Conservation (phyloP, 257 asterid species). For the Misopates orontium region DNA sequence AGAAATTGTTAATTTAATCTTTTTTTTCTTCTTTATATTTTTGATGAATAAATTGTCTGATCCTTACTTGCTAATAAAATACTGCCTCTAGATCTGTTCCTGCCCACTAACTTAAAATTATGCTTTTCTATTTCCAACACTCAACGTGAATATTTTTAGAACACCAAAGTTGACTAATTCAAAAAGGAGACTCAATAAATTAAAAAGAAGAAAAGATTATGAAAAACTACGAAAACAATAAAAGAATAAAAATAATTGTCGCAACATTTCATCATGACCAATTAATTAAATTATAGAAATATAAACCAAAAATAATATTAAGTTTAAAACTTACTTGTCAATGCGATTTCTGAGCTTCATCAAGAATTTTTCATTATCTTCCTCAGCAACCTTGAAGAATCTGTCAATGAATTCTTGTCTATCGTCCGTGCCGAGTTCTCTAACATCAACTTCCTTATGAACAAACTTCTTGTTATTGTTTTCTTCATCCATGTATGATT, state of each 20-base stretch:
- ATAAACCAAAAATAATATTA: background rate
- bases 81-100: too few relatives aligned
- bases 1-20: too few relatives aligned
- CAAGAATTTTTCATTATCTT: slow-evolving; percentile 66
- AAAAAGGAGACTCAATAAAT: background rate
- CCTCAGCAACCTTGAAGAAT: slow-evolving; percentile 60
- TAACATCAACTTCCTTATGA: slow-evolving; percentile 56
- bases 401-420: slow-evolving; percentile 54
- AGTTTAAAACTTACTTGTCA: slow-evolving; percentile 43
- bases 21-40: too few relatives aligned
- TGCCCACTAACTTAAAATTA: too few relatives aligned
- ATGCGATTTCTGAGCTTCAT: slow-evolving; percentile 54
- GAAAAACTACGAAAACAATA: background rate
- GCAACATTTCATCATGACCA: too few relatives aligned
- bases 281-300: too few relatives aligned
- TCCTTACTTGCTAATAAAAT: too few relatives aligned
- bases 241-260: too few relatives aligned
- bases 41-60: too few relatives aligned
- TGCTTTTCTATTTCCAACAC: too few relatives aligned
- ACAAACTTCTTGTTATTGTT: slow-evolving; percentile 30
- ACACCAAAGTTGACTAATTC: background rate
- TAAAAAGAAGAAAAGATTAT: background rate
- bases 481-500: slow-evolving; percentile 35
- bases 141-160: too few relatives aligned
- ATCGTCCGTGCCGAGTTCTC: slow-evolving; percentile 45